A percentile compares a stretch with the other conserved stretches of the same genome.
These are phyloP conservation scores for Lithospermum erythrorhizon DNA, from an alignment of 257 asterid species.

Conservation along the genomic window DNA sequence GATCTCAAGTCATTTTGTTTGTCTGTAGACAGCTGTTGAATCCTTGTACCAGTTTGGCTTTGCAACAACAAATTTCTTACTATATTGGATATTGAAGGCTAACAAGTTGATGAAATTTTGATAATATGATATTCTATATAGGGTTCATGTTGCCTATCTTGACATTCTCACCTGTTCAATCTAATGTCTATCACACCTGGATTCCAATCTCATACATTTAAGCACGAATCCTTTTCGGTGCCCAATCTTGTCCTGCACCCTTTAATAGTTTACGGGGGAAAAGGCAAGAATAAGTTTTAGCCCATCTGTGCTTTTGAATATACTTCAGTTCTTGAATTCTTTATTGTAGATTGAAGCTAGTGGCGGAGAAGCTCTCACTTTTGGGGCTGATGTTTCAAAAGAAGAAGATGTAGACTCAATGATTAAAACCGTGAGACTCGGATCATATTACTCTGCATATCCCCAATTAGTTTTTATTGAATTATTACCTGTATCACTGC, in stretches of 20 bases:
- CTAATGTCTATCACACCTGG: not conserved
- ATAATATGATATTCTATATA: not conserved
- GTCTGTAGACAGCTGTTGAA: not conserved
- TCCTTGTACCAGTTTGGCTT: not conserved
- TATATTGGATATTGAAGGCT: not conserved
- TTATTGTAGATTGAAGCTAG: slow-evolving; percentile 60
- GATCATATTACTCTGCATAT: slow-evolving; percentile 6
- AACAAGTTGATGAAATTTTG: not conserved
- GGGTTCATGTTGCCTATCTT: not conserved
- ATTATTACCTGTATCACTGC: not conserved
- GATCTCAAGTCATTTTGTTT: not conserved
- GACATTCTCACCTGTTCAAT: not conserved
- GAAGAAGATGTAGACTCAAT: slow-evolving; percentile 85
- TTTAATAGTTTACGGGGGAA: not conserved
- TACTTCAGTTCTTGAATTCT: not conserved
- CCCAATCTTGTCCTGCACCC: slow-evolving; percentile 1
- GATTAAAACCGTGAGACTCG: slow-evolving; percentile 65
- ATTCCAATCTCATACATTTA: not conserved
- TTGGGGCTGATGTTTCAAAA: slow-evolving; percentile 94
- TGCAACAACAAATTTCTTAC: not conserved
- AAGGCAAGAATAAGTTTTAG: not conserved
- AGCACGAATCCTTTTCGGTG: not conserved
- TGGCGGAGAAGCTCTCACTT: slow-evolving; percentile 84
- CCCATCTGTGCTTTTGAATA: not conserved
- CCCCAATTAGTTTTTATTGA: slow-evolving; percentile 15